A percentile compares a stretch with the other conserved stretches of the same genome.
These are phyloP conservation scores for Bifiguratus adelaidae DNA, from an alignment of 192 early-diverging fungal species.

Conservation along the genomic window DNA sequence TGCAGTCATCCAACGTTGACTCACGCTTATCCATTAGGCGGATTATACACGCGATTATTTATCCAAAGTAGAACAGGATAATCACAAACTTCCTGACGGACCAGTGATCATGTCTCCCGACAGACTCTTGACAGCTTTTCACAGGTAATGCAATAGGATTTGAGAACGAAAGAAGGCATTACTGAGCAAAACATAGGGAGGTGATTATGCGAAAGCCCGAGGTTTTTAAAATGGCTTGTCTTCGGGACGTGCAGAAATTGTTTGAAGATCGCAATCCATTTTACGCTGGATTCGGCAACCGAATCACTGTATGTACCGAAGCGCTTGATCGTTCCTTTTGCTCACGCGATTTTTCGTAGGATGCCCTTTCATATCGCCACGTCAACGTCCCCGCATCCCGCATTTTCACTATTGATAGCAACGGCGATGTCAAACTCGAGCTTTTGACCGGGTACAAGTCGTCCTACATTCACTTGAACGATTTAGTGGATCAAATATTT, in stretches of 20 bases:
- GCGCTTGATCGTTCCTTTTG: not conserved
- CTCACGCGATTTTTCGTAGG: slow-evolving; percentile 23
- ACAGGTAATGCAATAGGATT: slow-evolving; percentile 45
- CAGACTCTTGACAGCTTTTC: slow-evolving; percentile 83
- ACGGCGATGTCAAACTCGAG: slow-evolving; percentile 87
- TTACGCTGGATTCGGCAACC: slow-evolving; percentile 94
- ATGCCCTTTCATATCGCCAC: slow-evolving; percentile 88
- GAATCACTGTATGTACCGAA: slow-evolving; percentile 59
- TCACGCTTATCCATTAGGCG: no score
- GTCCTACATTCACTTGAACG: slow-evolving; percentile 82
- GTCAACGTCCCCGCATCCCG: slow-evolving; percentile 88
- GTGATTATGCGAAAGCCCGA: slow-evolving; percentile 92
- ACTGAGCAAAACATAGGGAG: slow-evolving; percentile 35
- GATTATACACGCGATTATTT: slow-evolving; percentile 88
- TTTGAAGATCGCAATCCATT: slow-evolving; percentile 82
- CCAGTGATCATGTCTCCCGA: slow-evolving; percentile 95
- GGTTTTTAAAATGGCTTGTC: slow-evolving; percentile 94
- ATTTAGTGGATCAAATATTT: slow-evolving; percentile 94
- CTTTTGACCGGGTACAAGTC: slow-evolving; percentile 75
- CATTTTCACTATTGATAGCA: slow-evolving; percentile 94
- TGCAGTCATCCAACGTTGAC: not conserved
- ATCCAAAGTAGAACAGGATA: slow-evolving; percentile 78
- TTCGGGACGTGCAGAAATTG: slow-evolving; percentile 81
- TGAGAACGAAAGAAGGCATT: not conserved
- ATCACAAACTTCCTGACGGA: slow-evolving; percentile 83